Evolutionary conservation across 331 rosid species (phyloP).

Genomic region (Saraca asoca): DNA sequence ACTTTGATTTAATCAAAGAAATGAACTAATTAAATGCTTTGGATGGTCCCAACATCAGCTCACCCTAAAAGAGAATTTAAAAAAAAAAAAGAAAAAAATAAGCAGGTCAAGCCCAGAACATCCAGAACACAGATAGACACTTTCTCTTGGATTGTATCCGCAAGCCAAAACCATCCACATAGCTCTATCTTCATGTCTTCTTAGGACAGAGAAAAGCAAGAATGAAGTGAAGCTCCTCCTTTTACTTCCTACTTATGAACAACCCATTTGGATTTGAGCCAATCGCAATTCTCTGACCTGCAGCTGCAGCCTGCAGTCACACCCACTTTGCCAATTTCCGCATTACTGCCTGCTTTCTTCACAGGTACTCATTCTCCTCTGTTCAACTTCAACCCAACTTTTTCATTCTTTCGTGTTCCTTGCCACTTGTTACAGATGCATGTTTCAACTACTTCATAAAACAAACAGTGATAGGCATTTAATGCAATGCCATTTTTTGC

Average conservation of each 20-base stretch:
- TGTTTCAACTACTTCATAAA: slow-evolving; percentile 36
- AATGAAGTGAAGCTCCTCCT: slow-evolving; percentile 56
- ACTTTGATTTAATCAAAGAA: too few species aligned
- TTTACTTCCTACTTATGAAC: slow-evolving; percentile 32
- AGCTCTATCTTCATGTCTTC: slow-evolving; percentile 39
- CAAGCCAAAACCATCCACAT: background rate
- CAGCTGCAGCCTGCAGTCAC: slow-evolving; percentile 40
- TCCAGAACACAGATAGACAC: slow-evolving; percentile 28
- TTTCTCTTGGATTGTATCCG: slow-evolving; percentile 22
- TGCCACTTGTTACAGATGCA: slow-evolving; percentile 4
- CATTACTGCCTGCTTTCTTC: slow-evolving; percentile 59
- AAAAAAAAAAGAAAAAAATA: slow-evolving; percentile 3
- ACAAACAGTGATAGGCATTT: slow-evolving; percentile 39
- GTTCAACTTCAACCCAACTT: background rate
- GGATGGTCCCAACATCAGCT: too few species aligned
- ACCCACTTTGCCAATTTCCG: slow-evolving; percentile 45
- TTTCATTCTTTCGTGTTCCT: slow-evolving; percentile 5
- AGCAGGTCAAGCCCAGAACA: slow-evolving; percentile 28
- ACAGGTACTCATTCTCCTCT: slow-evolving; percentile 49
- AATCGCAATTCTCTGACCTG: slow-evolving; percentile 43
- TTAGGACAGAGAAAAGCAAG: slow-evolving; percentile 17
- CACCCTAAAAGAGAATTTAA: background rate
- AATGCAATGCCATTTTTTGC: slow-evolving; percentile 12
- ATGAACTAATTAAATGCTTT: too few species aligned
- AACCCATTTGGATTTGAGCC: slow-evolving; percentile 56